phyloP scores from a whole-genome alignment of 2,329 filamentous ascomycete species.

The Fusarium temperatum region DNA sequence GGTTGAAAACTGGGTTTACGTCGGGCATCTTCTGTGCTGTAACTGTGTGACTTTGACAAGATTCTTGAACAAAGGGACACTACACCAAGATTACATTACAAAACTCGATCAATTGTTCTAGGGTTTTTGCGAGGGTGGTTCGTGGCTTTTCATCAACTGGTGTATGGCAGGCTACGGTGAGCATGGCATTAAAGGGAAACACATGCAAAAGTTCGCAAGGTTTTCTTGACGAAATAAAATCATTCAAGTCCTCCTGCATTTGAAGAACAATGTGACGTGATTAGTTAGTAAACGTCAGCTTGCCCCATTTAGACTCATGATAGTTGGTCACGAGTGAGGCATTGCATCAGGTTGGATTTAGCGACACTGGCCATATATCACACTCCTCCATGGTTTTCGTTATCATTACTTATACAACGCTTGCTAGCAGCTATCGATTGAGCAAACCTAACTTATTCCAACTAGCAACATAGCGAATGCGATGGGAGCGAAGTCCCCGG shows the following conservation, averaged over 20 bases:
- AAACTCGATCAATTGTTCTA: slow-evolving; percentile 41
- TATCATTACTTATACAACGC: background rate
- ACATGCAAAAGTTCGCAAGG: slow-evolving; percentile 50
- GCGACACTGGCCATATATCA: background rate
- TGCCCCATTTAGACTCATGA: background rate
- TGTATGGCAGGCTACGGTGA: slow-evolving; percentile 52
- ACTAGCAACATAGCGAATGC: background rate
- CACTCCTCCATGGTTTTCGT: background rate
- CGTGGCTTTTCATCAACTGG: slow-evolving; percentile 53
- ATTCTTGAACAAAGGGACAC: slow-evolving; percentile 24
- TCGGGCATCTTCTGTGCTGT: slow-evolving; percentile 36
- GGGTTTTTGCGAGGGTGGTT: slow-evolving; percentile 46
- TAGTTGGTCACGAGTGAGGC: background rate
- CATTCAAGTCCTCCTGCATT: slow-evolving; percentile 43
- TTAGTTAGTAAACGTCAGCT: background rate
- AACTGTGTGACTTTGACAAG: slow-evolving; percentile 32
- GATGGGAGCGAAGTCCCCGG: background rate
- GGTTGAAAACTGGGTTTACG: slow-evolving; percentile 37
- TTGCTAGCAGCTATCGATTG: background rate
- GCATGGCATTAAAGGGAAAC: slow-evolving; percentile 53
- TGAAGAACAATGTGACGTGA: slow-evolving; percentile 1
- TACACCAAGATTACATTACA: slow-evolving; percentile 25
- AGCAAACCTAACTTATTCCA: background rate
- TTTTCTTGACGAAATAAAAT: slow-evolving; percentile 51
- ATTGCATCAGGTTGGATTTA: background rate